phyloP scores from a whole-genome alignment of 1,284 basidiomycete species.

The Heterobasidion occidentale region DNA sequence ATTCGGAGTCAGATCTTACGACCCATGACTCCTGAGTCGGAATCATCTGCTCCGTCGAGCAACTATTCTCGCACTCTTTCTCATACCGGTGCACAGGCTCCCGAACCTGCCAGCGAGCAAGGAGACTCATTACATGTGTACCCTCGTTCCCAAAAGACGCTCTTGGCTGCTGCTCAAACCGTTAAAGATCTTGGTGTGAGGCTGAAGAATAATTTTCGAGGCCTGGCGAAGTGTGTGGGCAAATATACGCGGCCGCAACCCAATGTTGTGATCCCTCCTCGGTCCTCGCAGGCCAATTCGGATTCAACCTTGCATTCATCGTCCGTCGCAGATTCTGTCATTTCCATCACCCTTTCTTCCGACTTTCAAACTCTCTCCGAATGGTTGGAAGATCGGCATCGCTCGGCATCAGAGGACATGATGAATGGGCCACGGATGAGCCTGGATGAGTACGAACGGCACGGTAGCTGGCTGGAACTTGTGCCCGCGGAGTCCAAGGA shows the following conservation, averaged over 20 bases:
- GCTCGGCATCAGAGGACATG: not conserved
- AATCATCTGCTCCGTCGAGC: not conserved
- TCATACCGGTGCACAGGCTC: not conserved
- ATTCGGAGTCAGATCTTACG: conserved; percentile 1
- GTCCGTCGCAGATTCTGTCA: not conserved
- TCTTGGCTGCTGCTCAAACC: not conserved
- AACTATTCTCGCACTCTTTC: not conserved
- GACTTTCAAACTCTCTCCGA: not conserved
- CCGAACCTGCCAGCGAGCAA: not conserved
- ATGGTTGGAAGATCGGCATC: not conserved
- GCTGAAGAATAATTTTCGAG: not conserved
- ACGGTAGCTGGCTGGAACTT: not conserved
- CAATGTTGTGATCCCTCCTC: not conserved
- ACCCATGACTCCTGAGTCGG: not conserved
- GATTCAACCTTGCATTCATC: not conserved
- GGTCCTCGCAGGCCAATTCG: not conserved
- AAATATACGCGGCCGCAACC: not conserved
- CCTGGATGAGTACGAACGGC: not conserved
- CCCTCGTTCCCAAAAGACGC: not conserved
- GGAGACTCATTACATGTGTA: not conserved
- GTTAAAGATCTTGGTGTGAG: not conserved
- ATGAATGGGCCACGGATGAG: not conserved
- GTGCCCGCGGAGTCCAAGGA: not conserved
- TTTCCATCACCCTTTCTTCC: not conserved
- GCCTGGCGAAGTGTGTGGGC: not conserved